phyloP scores from a whole-genome alignment of 352 stramenopile genomes.

The Phytophthora citricola region DNA sequence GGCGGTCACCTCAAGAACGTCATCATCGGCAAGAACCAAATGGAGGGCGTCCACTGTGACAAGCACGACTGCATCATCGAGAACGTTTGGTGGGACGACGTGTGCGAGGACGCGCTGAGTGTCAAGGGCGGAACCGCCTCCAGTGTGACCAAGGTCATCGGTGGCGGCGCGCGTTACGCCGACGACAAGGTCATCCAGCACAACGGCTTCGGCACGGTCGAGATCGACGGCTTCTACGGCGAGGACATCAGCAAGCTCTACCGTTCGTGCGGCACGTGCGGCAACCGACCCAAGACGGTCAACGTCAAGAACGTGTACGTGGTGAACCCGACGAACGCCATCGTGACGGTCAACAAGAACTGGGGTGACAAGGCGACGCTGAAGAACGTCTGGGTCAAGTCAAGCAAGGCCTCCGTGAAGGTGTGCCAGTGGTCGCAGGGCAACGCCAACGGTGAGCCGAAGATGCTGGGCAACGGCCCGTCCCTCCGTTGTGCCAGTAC shows the following conservation, averaged over 20 bases:
- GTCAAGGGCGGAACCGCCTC: constrained; percentile 24
- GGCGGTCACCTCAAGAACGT: not conserved
- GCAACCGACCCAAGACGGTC: not conserved
- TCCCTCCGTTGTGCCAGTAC: constrained; percentile 22
- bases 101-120: constrained; percentile 23
- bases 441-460: not conserved
- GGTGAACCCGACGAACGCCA: not conserved
- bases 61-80: constrained; percentile 2
- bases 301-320: not conserved
- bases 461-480: not conserved
- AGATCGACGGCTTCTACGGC: not conserved
- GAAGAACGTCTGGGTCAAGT: constrained; percentile 10
- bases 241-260: constrained; percentile 1
- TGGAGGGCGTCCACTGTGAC: not conserved
- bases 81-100: not conserved
- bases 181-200: constrained; percentile 1
- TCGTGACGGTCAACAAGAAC: constrained; percentile 1
- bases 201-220: not conserved
- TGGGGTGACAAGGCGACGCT: not conserved
- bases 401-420: constrained; percentile 5
- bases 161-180: not conserved
- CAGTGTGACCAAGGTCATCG: not conserved
- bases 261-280: not conserved
- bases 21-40: constrained; percentile 2
- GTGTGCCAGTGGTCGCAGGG: not conserved